These are phyloP conservation scores for Lagenidium giganteum DNA, from an alignment of 352 stramenopile genomes.

Conservation along the genomic window DNA sequence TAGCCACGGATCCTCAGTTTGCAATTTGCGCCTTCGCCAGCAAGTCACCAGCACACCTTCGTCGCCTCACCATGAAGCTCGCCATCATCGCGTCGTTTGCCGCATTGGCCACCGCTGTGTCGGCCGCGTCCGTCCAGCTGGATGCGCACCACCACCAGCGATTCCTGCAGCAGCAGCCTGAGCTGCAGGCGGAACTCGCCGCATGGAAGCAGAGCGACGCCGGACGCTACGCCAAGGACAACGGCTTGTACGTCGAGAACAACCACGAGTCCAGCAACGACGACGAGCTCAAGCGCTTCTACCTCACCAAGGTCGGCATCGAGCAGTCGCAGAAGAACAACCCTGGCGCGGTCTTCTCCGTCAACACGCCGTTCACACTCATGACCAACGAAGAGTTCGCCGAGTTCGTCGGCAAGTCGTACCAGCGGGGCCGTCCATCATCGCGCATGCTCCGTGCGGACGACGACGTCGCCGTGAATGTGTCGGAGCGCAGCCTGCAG, in stretches of 20 bases:
- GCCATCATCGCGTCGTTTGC: slow-evolving; percentile 17
- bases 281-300: slow-evolving; percentile 53
- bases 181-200: slow-evolving; percentile 28
- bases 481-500: background rate
- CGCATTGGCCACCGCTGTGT: slow-evolving; percentile 5
- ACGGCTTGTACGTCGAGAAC: slow-evolving; percentile 22
- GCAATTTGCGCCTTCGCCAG: too few relatives aligned
- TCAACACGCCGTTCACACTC: slow-evolving; percentile 56
- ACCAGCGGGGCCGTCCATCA: slow-evolving; percentile 12
- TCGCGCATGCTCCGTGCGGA: slow-evolving; percentile 3
- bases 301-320: slow-evolving; percentile 52
- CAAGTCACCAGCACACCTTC: too few relatives aligned
- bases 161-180: slow-evolving; percentile 34
- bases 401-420: slow-evolving; percentile 39
- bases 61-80: slow-evolving; percentile 25
- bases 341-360: slow-evolving; percentile 54
- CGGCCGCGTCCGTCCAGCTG: slow-evolving; percentile 23
- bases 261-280: slow-evolving; percentile 9
- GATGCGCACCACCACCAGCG: slow-evolving; percentile 30
- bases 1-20: too few relatives aligned
- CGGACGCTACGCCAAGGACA: slow-evolving; percentile 32
- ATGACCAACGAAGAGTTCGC: slow-evolving; percentile 70
- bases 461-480: slow-evolving; percentile 7
- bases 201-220: slow-evolving; percentile 41
- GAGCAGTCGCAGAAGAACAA: slow-evolving; percentile 34